These are phyloP conservation scores for Acrodontium crateriforme DNA, from an alignment of 2,329 filamentous ascomycete genomes.

Conservation along the genomic window DNA sequence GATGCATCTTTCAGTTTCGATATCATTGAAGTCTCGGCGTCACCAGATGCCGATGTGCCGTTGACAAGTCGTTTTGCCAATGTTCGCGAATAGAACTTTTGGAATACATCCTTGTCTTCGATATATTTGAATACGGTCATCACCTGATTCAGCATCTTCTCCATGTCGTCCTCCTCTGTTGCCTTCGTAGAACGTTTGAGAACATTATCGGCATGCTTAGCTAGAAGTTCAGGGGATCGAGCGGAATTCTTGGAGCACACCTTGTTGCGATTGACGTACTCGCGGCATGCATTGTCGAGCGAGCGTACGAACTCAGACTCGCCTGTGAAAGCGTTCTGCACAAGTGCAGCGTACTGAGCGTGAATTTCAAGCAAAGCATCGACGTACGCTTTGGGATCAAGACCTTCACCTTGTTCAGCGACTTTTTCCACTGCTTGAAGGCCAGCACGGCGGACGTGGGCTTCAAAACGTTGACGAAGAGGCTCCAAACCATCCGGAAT, in stretches of 20 bases:
- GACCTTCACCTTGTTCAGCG: constrained; percentile 69
- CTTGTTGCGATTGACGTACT: constrained; percentile 96
- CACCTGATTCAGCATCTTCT: constrained; percentile 76
- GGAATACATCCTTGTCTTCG: constrained; percentile 98
- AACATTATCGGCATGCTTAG: constrained; percentile 87
- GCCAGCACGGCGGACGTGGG: constrained; percentile 81
- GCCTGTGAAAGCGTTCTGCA: constrained; percentile 83
- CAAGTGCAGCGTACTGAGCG: constrained; percentile 79
- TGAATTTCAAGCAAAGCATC: constrained; percentile 91
- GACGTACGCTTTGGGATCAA: constrained; percentile 94
- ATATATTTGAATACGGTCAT: constrained; percentile 99
- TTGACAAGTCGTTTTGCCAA: constrained; percentile 88
- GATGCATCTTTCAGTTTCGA: constrained; percentile 97
- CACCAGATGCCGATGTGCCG: constrained; percentile 87
- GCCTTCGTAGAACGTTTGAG: constrained; percentile 87
- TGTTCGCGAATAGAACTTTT: constrained; percentile 98
- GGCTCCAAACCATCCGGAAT: constrained; percentile 89
- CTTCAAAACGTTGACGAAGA: constrained; percentile 74
- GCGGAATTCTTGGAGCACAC: constrained; percentile 89
- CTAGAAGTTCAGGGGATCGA: constrained; percentile 84
- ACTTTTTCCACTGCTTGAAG: constrained; percentile 83
- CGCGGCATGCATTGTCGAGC: constrained; percentile 88
- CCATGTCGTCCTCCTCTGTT: constrained; percentile 85
- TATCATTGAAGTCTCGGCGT: constrained; percentile 98
- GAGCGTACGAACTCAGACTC: constrained; percentile 95